A percentile compares a stretch with the other conserved stretches of the same genome.
Evolutionary conservation across 768 basidiomycete genomes (phyloP).

Genomic region (Rhodotorula kratochvilovae): DNA sequence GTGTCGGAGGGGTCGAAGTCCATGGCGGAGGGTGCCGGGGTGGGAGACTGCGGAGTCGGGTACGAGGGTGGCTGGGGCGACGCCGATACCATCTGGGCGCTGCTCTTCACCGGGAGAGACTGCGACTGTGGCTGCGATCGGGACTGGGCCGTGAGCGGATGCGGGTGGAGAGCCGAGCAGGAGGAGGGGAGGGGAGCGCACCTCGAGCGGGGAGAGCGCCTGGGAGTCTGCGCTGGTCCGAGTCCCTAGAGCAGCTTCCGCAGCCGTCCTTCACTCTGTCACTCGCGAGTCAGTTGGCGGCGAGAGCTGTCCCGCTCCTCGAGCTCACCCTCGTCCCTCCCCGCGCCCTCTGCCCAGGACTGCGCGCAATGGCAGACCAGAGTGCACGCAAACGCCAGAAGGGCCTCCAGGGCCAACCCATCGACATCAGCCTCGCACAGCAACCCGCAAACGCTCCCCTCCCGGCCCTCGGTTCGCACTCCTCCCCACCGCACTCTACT

Average conservation of each 20-base stretch:
- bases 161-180: background rate
- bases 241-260: background rate
- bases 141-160: no score
- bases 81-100: background rate
- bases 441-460: conserved; percentile 50
- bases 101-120: background rate
- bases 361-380: conserved; percentile 14
- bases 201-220: no score
- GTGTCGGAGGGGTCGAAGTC: background rate
- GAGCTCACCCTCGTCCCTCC: background rate
- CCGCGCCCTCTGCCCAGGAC: background rate
- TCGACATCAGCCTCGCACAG: conserved; percentile 49
- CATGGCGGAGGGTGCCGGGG: background rate
- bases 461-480: conserved; percentile 21
- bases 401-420: conserved; percentile 21
- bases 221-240: no score
- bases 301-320: no score
- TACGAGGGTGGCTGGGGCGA: background rate
- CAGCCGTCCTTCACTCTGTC: no score
- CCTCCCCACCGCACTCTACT: background rate
- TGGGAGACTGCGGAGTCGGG: background rate
- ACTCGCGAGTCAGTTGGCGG: no score
- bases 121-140: no score
- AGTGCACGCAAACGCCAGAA: conserved; percentile 15
- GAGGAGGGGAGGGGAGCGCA: background rate